Base-by-base conservation (phyloP, 169 alveolate species). In the Eimeria falciformis region DNA sequence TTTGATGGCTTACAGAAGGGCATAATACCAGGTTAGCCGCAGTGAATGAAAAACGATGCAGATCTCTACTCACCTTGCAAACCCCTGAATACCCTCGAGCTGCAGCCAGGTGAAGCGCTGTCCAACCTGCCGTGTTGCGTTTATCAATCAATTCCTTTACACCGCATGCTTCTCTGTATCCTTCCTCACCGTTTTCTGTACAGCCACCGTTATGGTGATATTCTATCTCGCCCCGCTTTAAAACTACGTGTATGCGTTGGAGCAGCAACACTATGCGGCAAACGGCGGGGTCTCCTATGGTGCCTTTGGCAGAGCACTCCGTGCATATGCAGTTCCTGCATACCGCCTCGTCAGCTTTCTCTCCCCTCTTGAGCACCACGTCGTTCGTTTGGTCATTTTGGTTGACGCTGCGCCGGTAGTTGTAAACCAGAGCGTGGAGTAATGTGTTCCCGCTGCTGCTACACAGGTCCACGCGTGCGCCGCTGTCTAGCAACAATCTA, bases 51-150 rank as follows among this genome's bases (percentile, higher is more conserved):
- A 33, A 33, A 33, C 0, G 40, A 33, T 33, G 0, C 40, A 33
- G 4, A 33, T 33, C 40, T 21, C 27, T 27, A 6, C 71, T 53
- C 88, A 79, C 88, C 50, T n/a, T 79, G 73, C 88, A 79, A 11
- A 79, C 53, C n/a, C 53, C 88, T 46, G 88, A 79, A 27, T 79
- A 79, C 21, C 88, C 88, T 33, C 88, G 6, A 17, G 88, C 62
- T 21, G 88, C 88, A 5, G 88, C 88, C 40, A 79, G 46, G 27
- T 79, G 88, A 29, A 79, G 55, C 73, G 88, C 88, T 79, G 88
- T 53, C 88, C 88, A 79, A 27, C 88, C 88, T 50, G 75, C 88
- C 5, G 47, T 58, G 88, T 79, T 79, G 7, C 55, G 73, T 21
- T 29, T 29, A 62, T 79, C 53, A 46, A 79, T 40, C 55, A 79